Conservation (phyloP, 1,139 yeast genomes). For the Arxiozyma heterogenica region DNA sequence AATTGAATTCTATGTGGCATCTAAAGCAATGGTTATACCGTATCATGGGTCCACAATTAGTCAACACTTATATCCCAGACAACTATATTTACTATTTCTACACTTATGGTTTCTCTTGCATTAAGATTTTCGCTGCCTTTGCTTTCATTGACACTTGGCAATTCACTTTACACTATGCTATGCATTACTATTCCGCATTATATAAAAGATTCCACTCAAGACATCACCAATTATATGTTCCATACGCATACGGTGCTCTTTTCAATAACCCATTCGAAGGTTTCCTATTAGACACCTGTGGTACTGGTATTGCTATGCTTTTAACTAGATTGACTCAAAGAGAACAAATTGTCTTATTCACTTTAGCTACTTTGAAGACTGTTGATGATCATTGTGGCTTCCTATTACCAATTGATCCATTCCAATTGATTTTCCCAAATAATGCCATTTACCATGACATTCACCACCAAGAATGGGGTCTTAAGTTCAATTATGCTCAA, state of each 20-base stretch:
- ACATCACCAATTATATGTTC: slow-evolving; percentile 89
- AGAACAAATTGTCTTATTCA: slow-evolving; percentile 63
- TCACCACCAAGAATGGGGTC: slow-evolving; percentile 94
- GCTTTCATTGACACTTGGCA: slow-evolving; percentile 89
- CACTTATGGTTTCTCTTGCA: slow-evolving; percentile 50
- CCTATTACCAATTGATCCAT: slow-evolving; percentile 79
- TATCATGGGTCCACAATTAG: slow-evolving; percentile 25
- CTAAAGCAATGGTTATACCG: slow-evolving; percentile 32
- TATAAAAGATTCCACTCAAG: slow-evolving; percentile 84
- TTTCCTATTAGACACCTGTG: slow-evolving; percentile 78
- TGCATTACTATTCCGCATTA: slow-evolving; percentile 73
- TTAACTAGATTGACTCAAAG: slow-evolving; percentile 59
- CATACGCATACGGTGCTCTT: slow-evolving; percentile 93
- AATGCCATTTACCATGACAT: slow-evolving; percentile 94
- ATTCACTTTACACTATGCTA: slow-evolving; percentile 73
- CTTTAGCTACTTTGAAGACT: slow-evolving; percentile 88
- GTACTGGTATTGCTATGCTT: slow-evolving; percentile 76
- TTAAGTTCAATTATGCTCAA: slow-evolving; percentile 89
- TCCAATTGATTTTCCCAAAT: slow-evolving; percentile 85
- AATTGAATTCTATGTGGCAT: slow-evolving; percentile 58
- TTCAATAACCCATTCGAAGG: slow-evolving; percentile 94
- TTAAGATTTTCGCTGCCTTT: slow-evolving; percentile 55
- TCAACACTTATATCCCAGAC: slow-evolving; percentile 37
- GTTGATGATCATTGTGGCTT: slow-evolving; percentile 98
- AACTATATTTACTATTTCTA: slow-evolving; percentile 39